phyloP scores from a whole-genome alignment of 352 stramenopile genomes.

The Phytopythium vexans region DNA sequence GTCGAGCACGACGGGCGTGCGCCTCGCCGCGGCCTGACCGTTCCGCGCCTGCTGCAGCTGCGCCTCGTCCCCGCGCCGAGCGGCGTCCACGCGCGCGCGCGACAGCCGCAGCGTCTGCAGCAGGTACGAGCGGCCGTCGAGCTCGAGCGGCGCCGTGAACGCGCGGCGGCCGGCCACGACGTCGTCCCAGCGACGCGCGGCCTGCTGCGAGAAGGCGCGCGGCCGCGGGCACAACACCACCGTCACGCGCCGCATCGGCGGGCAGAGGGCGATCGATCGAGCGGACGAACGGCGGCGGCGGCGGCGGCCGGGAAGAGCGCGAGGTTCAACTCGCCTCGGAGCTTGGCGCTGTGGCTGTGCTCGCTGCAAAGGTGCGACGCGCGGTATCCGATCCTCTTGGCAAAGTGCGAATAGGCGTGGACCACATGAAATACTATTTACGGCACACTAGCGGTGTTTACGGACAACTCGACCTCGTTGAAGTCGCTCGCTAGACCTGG shows the following conservation, averaged over 20 bases:
- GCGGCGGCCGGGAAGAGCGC: too few species aligned
- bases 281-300: too few species aligned
- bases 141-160: conserved; percentile 33
- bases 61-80: conserved; percentile 14
- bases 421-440: neutral
- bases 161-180: conserved; percentile 25
- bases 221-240: conserved; percentile 16
- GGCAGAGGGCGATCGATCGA: too few species aligned
- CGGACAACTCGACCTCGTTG: conserved; percentile 1
- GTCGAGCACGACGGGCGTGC: conserved; percentile 67
- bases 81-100: conserved; percentile 14
- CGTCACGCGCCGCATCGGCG: neutral
- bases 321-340: too few species aligned
- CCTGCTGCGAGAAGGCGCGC: conserved; percentile 61
- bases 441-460: too few species aligned
- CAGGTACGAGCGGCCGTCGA: conserved; percentile 69
- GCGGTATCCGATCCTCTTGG: too few species aligned
- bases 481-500: conserved; percentile 19
- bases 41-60: conserved; percentile 35
- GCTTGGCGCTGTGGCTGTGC: too few species aligned
- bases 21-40: conserved; percentile 16
- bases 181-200: conserved; percentile 42
- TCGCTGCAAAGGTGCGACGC: too few species aligned
- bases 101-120: conserved; percentile 64
- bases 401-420: neutral